Evolutionary conservation across 257 asterid species (phyloP).

Genomic region (Solanum ossicruentum): DNA sequence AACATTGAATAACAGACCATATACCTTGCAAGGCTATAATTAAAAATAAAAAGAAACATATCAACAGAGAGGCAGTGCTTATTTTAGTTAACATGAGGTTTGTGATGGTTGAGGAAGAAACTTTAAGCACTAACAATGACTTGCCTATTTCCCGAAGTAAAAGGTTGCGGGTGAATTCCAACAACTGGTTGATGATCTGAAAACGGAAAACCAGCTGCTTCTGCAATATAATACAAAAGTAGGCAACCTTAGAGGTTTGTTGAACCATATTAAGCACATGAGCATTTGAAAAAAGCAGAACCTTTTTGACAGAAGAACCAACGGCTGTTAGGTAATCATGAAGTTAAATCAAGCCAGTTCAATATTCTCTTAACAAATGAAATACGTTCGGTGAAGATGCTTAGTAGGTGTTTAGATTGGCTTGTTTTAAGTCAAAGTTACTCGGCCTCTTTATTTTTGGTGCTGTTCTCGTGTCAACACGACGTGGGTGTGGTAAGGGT

Average conservation of each 20-base stretch:
- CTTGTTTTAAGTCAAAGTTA: too few relatives aligned
- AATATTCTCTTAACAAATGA: background rate
- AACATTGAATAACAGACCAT: background rate
- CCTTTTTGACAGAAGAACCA: background rate
- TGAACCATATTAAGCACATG: background rate
- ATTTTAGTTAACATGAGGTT: background rate
- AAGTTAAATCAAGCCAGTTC: background rate
- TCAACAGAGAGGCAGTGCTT: background rate
- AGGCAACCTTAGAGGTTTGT: background rate
- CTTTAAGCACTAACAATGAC: slow-evolving; percentile 15
- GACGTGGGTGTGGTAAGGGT: too few relatives aligned
- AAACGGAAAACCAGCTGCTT: slow-evolving; percentile 39
- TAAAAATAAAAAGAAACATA: background rate
- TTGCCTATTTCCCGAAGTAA: slow-evolving; percentile 83
- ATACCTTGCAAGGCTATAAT: background rate
- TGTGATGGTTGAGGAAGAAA: background rate
- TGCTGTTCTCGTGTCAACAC: too few relatives aligned
- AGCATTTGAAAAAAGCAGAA: background rate
- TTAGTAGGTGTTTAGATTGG: background rate
- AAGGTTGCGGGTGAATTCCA: slow-evolving; percentile 84
- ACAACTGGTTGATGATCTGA: slow-evolving; percentile 50
- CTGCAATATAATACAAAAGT: slow-evolving; percentile 22
- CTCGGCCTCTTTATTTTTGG: too few relatives aligned
- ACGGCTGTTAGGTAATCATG: background rate
- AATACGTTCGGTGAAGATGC: background rate